Percentiles rank a stretch among this genome's conserved stretches.
These are phyloP conservation scores for Exophiala sp. DNA, from an alignment of 2,329 filamentous ascomycete genomes.

Conservation along the genomic window DNA sequence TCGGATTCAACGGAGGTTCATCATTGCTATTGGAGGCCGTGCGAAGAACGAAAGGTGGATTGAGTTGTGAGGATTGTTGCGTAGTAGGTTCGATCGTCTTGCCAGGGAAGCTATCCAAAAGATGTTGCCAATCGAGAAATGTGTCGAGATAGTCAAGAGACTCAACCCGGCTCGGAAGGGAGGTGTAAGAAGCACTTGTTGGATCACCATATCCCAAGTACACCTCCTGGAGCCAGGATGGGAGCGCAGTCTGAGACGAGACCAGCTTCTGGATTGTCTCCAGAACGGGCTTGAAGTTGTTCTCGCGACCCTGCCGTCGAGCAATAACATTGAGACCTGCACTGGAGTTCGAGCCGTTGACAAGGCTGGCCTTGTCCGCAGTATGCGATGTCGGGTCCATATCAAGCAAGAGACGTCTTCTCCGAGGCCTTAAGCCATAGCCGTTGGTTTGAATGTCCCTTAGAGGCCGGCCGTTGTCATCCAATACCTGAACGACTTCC, in stretches of 20 bases:
- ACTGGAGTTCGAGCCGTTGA: constrained; percentile 68
- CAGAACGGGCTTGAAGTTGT: constrained; percentile 92
- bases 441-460: constrained; percentile 63
- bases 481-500: constrained; percentile 76
- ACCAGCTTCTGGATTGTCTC: constrained; percentile 85
- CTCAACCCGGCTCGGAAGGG: constrained; percentile 68
- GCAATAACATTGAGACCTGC: constrained; percentile 78
- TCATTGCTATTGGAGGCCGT: constrained; percentile 52
- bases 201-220: constrained; percentile 97
- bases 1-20: constrained; percentile 54
- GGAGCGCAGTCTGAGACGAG: constrained; percentile 76
- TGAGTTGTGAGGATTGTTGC: constrained; percentile 65
- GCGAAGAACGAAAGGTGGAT: constrained; percentile 81
- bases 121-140: constrained; percentile 90
- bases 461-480: constrained; percentile 72
- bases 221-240: constrained; percentile 90
- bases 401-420: constrained; percentile 69
- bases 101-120: constrained; percentile 82
- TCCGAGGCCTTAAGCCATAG: constrained; percentile 51
- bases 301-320: constrained; percentile 77
- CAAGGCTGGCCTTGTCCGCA: constrained; percentile 61
- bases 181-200: constrained; percentile 76
- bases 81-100: constrained; percentile 75
- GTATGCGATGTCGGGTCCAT: constrained; percentile 75
- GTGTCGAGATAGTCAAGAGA: constrained; percentile 89